Conservation (phyloP, 495 filamentous ascomycete species). For the Neurospora intermedia region DNA sequence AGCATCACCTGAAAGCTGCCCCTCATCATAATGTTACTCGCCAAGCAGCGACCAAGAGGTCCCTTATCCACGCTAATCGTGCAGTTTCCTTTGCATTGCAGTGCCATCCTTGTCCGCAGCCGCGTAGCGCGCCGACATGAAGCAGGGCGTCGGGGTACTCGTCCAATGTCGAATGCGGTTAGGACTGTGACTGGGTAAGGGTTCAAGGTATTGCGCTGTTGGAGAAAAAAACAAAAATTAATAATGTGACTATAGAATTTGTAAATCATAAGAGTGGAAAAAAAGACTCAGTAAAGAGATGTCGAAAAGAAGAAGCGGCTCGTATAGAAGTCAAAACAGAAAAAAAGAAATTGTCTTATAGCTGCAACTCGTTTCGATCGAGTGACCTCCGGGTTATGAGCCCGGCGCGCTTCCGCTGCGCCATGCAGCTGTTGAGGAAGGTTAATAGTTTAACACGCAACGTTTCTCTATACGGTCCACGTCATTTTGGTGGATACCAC, state of each 20-base stretch:
- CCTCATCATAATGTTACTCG: not conserved
- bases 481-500: not conserved
- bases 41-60: not conserved
- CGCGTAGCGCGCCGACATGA: not conserved
- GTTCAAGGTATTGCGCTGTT: not conserved
- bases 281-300: not conserved
- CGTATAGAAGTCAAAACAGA: conserved; percentile 1
- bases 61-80: not conserved
- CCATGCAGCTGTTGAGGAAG: conserved; percentile 2
- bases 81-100: not conserved
- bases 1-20: not conserved
- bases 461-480: not conserved
- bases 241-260: no score
- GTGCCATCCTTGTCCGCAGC: not conserved
- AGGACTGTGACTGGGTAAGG: not conserved
- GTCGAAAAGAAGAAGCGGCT: not conserved
- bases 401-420: conserved; percentile 10
- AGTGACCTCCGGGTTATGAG: conserved; percentile 10
- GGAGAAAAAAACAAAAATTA: not conserved
- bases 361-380: conserved; percentile 8
- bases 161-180: not conserved
- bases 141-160: not conserved
- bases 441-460: no score
- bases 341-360: not conserved
- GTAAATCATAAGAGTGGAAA: not conserved